Evolutionary conservation across 202 grass and related monocot species (phyloP), one percentile per base, ranked within the genome.

Genomic region (Schoenoplectus tabernaemontani): DNA sequence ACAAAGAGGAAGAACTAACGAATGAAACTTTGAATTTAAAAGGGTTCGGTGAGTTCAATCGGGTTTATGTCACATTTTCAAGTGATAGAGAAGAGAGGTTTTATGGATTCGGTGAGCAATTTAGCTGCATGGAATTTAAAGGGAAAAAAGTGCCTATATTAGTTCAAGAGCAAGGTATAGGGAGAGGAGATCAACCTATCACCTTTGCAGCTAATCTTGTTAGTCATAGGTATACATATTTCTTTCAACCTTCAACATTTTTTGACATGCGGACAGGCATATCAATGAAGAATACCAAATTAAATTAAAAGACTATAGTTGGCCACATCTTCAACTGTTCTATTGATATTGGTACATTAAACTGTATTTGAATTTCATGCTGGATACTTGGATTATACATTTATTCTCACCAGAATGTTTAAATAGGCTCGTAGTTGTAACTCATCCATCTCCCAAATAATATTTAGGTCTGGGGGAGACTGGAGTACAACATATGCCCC

Each of bases 151-250:
- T 97, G 38, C 89, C 89, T 16, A 85, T 97, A 32, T 84, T 97
- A 28, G 93, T 97, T 34, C 93, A 93, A 90, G 93, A 97, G 46
- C 93, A 97, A 88, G 93, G 93, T 8, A 93, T 97, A 71, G 93
- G 93, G 12, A 93, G 93, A 88, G 93, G 93, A 28, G 91, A 97
- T 64, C 93, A 97, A 79, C 93, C 93, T 63, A 97, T 97, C 87
- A 91, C 93, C n/a, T 97, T 97, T 10, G 93, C 83, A 6, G 87
- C 93, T 32, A 97, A 97, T 86, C 87, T 97, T 43, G 47, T 97
- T 54, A 93, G 93, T 54, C 91, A 97, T 81, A 97, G 91, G 93
- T 96, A 82, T 37, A 37, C 4, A 22, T 23, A 43, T 68, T 2
- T n/a, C 16, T 71, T 47, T 71, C 67, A 48, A 71, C 11, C 9